Conservation (phyloP, 2,329 filamentous ascomycete genomes). For the Fusarium sp. region DNA sequence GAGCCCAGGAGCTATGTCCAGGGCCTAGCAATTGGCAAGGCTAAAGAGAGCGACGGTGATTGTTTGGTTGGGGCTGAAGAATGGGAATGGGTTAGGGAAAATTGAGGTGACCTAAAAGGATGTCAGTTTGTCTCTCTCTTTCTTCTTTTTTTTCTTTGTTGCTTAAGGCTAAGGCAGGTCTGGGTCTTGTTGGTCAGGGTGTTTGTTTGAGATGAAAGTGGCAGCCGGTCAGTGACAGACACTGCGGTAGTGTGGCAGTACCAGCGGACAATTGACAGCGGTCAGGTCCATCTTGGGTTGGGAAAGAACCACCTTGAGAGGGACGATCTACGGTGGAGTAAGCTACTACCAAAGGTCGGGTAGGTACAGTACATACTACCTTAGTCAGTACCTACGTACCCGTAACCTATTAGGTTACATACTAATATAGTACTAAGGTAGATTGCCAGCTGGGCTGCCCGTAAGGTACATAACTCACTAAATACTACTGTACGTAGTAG, state of each 20-base stretch:
- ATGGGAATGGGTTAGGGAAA: neutral
- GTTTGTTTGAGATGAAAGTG: slow-evolving; percentile 2
- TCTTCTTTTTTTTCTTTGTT: slow-evolving; percentile 12
- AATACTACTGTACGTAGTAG: too few species aligned
- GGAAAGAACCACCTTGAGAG: slow-evolving; percentile 7
- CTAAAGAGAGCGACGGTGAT: slow-evolving; percentile 14
- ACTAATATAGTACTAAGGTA: too few species aligned
- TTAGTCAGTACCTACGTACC: too few species aligned
- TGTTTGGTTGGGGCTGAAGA: neutral
- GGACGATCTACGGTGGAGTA: slow-evolving; percentile 20
- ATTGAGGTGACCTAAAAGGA: neutral
- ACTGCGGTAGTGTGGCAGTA: neutral
- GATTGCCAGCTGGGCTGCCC: too few species aligned
- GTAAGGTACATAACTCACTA: too few species aligned
- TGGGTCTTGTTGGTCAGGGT: neutral
- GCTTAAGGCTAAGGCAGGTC: neutral
- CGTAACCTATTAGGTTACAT: too few species aligned
- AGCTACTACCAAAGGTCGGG: too few species aligned
- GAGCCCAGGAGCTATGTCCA: slow-evolving; percentile 43
- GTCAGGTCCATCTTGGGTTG: neutral
- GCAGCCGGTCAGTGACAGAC: neutral
- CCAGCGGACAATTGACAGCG: slow-evolving; percentile 11
- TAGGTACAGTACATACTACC: too few species aligned
- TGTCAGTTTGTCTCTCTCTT: neutral
- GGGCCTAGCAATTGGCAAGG: slow-evolving; percentile 27